phyloP scores from a whole-genome alignment of 805 yeast genomes.

The Candida fluviatilis region DNA sequence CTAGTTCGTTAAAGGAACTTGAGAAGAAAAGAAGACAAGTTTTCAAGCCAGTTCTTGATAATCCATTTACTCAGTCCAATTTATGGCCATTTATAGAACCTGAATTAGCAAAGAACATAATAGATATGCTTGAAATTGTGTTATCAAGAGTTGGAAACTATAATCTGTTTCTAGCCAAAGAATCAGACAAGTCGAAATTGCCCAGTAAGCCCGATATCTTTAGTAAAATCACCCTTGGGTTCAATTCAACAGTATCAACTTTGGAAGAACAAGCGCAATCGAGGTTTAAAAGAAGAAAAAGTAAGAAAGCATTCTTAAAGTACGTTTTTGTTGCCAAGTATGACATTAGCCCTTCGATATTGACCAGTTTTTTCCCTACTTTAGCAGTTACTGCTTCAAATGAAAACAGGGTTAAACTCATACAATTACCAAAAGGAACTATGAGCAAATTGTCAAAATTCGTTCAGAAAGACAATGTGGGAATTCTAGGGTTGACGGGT shows the following conservation, averaged over 20 bases:
- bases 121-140: slow-evolving; percentile 31
- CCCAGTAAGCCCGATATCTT: slow-evolving; percentile 22
- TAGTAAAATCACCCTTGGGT: slow-evolving; percentile 40
- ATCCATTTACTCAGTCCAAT: slow-evolving; percentile 52
- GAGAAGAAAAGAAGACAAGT: slow-evolving; percentile 53
- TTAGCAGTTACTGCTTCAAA: slow-evolving; percentile 45
- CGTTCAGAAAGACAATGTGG: slow-evolving; percentile 23
- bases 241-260: slow-evolving; percentile 49
- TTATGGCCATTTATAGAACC: slow-evolving; percentile 41
- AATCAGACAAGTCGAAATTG: slow-evolving; percentile 2
- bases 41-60: slow-evolving; percentile 60
- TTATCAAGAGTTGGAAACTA: slow-evolving; percentile 29
- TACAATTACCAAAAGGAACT: slow-evolving; percentile 54
- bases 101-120: slow-evolving; percentile 29
- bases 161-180: slow-evolving; percentile 9
- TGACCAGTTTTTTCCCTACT: slow-evolving; percentile 57
- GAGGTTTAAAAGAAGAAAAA: slow-evolving; percentile 1
- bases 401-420: slow-evolving; percentile 43
- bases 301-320: slow-evolving; percentile 15
- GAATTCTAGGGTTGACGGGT: slow-evolving; percentile 32
- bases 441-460: slow-evolving; percentile 25
- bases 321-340: slow-evolving; percentile 58
- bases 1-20: slow-evolving; percentile 40
- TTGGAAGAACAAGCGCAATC: slow-evolving; percentile 42
- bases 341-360: slow-evolving; percentile 48